These are phyloP conservation scores for Paxillus rubicundulus DNA, from an alignment of 768 basidiomycete genomes.

Conservation along the genomic window DNA sequence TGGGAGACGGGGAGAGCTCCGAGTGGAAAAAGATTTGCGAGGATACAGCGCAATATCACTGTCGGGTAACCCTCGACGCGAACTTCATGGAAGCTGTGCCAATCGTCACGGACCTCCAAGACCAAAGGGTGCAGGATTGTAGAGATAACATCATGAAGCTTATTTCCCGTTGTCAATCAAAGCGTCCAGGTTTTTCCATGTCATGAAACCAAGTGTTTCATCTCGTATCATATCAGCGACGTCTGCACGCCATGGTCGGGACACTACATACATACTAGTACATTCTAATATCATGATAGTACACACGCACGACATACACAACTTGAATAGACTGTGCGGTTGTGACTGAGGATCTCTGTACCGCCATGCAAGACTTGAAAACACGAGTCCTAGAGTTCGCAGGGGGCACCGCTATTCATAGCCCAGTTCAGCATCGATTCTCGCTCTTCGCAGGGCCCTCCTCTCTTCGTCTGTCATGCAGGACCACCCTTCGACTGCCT, in stretches of 20 bases:
- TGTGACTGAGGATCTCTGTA: no score
- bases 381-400: neutral
- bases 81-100: slow-evolving; percentile 21
- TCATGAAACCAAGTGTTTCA: no score
- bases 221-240: no score
- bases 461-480: slow-evolving; percentile 40
- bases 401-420: slow-evolving; percentile 39
- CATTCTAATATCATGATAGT: no score
- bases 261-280: no score
- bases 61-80: slow-evolving; percentile 11
- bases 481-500: slow-evolving; percentile 67
- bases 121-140: slow-evolving; percentile 16
- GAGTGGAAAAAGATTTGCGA: slow-evolving; percentile 19
- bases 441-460: slow-evolving; percentile 53
- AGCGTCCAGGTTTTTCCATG: no score
- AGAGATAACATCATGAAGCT: slow-evolving; percentile 20
- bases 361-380: no score
- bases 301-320: no score
- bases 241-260: no score
- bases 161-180: slow-evolving; percentile 11
- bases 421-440: slow-evolving; percentile 62
- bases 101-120: slow-evolving; percentile 8
- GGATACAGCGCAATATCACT: slow-evolving; percentile 7
- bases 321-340: neutral
- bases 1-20: slow-evolving; percentile 6